Base-by-base conservation (phyloP, 768 basidiomycete genomes). In the Daedaleopsis sinensis region DNA sequence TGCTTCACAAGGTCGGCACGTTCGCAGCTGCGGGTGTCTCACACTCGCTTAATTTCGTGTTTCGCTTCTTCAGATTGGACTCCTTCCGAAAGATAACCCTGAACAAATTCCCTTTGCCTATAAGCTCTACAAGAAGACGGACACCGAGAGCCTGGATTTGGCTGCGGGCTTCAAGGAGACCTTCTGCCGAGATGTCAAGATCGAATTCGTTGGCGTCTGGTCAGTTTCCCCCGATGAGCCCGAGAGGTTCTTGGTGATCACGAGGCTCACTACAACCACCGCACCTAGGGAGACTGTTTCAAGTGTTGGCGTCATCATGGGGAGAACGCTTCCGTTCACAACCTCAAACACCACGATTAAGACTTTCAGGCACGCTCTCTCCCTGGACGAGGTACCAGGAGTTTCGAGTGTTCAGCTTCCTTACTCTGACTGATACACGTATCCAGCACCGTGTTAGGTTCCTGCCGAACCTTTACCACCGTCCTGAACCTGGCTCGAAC, bases 181-280 rank as follows among this genome's bases (percentile, higher is more conserved):
- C 0, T 94, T 90, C 70, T 89, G 85, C 55, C 82, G 78, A 37
- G 72, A 76, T n/a, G 88, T 93, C 8, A 74, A 79, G 19, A 79
- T 93, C n/a, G 88, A 92, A 15, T 93, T 93, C 56, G 72, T 94
- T 50, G 92, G 92, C 1, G 86, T 91, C 50, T 93, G 90, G 90
- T 90, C 15, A 51, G 62, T 42, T 10, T 42, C 39, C 39, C 11
- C 18, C 18, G 7, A 3, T 32, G 27, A 32, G 4, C 3, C 27
- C 27, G 27, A 32, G 27, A 32, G 27, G 27, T 32, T 32, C 27
- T 7, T 32, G 27, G 7, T 32, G 27, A 32, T 32, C 27, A 32
- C 27, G 27, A 9, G 11, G 2, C 32, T 39, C 12, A 5, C 7
- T 18, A 38, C n/a, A 24, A 49, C 39, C 37, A 24, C 12, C 35